A percentile compares a stretch with the other conserved stretches of the same genome.
phyloP scores from a whole-genome alignment of 208 protist genomes.

The Phytomonas francai region DNA sequence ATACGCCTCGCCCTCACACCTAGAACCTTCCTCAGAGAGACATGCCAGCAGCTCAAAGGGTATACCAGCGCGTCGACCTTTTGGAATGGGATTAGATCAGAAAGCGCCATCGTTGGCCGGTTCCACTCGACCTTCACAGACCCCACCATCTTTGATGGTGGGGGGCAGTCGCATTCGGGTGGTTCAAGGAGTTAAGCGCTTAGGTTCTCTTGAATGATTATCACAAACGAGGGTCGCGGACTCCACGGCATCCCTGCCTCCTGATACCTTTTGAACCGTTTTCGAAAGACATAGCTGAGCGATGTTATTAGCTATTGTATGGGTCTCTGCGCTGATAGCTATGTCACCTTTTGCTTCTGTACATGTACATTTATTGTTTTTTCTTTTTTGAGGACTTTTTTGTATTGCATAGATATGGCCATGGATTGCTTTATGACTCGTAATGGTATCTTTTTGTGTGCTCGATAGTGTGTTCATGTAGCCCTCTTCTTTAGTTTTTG shows the following conservation, averaged over 20 bases:
- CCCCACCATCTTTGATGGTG: not conserved
- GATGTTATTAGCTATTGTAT: not conserved
- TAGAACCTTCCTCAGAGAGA: not conserved
- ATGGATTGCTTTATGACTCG: not conserved
- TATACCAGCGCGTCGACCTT: not conserved
- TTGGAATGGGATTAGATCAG: not conserved
- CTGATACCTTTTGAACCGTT: not conserved
- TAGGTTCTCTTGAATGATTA: not conserved
- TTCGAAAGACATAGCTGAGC: not conserved
- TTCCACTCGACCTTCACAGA: not conserved
- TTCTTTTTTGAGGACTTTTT: constrained; percentile 7
- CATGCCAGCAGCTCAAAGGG: not conserved
- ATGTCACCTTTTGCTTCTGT: not conserved
- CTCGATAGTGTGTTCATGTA: not conserved
- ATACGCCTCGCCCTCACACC: constrained; percentile 6
- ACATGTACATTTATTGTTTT: constrained; percentile 9
- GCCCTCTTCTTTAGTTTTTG: not conserved
- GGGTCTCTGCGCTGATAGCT: not conserved
- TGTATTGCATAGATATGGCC: constrained; percentile 1
- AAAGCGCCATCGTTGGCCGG: not conserved
- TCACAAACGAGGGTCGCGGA: not conserved
- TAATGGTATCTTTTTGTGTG: not conserved
- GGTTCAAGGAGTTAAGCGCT: not conserved
- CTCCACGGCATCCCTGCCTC: not conserved
- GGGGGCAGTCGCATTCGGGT: not conserved